Evolutionary conservation across 129 eudicot species (phyloP), one percentile per base, ranked within the genome.

Genomic region (Ambrosia trifida): DNA sequence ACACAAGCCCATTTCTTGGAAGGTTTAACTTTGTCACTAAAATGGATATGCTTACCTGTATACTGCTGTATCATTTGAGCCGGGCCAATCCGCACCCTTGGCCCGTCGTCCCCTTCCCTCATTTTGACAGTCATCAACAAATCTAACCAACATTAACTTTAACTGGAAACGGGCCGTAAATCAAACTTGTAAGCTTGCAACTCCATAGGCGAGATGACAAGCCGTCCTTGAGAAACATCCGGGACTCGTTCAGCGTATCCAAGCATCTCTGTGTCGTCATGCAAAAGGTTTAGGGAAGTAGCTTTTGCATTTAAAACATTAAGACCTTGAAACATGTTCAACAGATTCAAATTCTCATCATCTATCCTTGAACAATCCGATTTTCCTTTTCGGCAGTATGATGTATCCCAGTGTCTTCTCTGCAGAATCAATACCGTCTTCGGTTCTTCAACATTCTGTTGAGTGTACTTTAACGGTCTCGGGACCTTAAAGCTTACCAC

Each of bases 121-220:
- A 28, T 19, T 49, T 46, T 68, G 1, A 40, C 44, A 40, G 24
- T 35, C 18, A 32, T 33, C 41, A 61, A 20, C 41, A 63, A 43
- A 40, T 32, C 46, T 10, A 50, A 13, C 35, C 54, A 14, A 59
- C 64, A 52, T 46, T 44, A 59, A 36, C 28, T 43, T 43, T 61
- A 77, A 28, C 64, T 65, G 66, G 46, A 2, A 54, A 64, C 40
- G 46, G 93, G 96, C 46, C 76, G 80, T 64, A 94, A 66, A 63
- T 90, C 87, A 30, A 95, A 82, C n/a, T 79, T 95, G 83, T 88
- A 88, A 72, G 99, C 94, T 79, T 85, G 96, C 65, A 95, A 78
- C 68, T 95, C 99, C 99, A 95, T 95, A 53, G 99, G 97, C 30
- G 89, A 82, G 30, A 95, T 79, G 35, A 86, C 69, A 6, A 95